Conservation (phyloP, 805 yeast species). For the Sugiyamaella mastotermitis region DNA sequence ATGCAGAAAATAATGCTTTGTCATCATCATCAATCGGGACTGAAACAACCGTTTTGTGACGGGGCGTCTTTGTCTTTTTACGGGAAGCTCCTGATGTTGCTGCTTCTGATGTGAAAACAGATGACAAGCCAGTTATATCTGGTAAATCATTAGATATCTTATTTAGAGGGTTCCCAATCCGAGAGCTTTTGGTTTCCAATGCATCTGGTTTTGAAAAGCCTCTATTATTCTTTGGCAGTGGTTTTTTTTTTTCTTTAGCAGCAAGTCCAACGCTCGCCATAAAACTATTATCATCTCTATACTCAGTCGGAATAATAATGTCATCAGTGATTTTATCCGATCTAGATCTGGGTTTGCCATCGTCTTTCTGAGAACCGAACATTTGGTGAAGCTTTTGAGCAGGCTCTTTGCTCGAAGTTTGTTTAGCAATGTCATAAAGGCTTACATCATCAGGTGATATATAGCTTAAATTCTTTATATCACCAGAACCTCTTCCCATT, state of each 20-base stretch:
- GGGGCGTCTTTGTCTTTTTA: slow-evolving; percentile 1
- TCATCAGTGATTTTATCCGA: slow-evolving; percentile 5
- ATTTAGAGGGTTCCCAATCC: no score
- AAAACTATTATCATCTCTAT: slow-evolving; percentile 17
- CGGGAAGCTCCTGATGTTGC: slow-evolving; percentile 3
- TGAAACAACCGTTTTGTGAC: slow-evolving; percentile 18
- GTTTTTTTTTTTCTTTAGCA: background rate
- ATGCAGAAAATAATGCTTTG: slow-evolving; percentile 16
- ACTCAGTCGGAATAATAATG: slow-evolving; percentile 16
- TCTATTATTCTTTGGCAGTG: background rate
- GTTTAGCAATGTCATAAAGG: no score
- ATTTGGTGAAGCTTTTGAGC: no score
- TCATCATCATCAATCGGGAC: slow-evolving; percentile 20
- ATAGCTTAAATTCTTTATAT: no score
- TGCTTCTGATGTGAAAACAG: slow-evolving; percentile 15
- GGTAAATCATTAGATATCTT: slow-evolving; percentile 8
- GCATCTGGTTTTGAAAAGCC: background rate
- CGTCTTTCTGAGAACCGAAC: no score
- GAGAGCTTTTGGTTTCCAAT: background rate
- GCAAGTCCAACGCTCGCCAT: slow-evolving; percentile 5
- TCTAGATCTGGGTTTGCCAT: no score
- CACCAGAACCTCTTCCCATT: background rate
- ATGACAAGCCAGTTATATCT: slow-evolving; percentile 18
- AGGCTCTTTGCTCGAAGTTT: no score
- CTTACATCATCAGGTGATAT: no score